A percentile compares a stretch with the other conserved stretches of the same genome.
phyloP scores from a whole-genome alignment of 2,329 filamentous ascomycete species.

The Aspergillus arachidicola region DNA sequence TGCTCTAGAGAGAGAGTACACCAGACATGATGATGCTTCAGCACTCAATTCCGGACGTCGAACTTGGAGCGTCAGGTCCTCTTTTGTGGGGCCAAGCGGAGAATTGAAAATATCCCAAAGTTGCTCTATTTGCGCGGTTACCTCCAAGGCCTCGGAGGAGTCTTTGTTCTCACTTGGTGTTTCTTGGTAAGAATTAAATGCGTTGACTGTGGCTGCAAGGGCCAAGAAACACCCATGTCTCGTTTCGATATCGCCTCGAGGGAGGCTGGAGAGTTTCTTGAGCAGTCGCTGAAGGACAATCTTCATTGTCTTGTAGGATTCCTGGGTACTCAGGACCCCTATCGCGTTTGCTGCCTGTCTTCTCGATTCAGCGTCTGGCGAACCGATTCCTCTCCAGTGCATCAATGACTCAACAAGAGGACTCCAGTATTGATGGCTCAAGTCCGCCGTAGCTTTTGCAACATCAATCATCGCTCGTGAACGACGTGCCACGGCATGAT shows the following conservation, averaged over 20 bases:
- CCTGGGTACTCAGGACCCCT: conserved; percentile 50
- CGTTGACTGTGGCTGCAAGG: conserved; percentile 41
- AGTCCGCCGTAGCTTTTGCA: conserved; percentile 65
- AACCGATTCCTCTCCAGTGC: conserved; percentile 85
- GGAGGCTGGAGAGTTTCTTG: conserved; percentile 39
- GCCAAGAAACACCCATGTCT: conserved; percentile 49
- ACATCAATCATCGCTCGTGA: conserved; percentile 80
- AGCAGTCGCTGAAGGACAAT: conserved; percentile 37
- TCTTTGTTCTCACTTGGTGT: conserved; percentile 20
- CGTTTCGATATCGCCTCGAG: conserved; percentile 44
- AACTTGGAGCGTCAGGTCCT: conserved; percentile 42
- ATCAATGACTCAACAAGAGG: conserved; percentile 72
- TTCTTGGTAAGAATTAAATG: conserved; percentile 28
- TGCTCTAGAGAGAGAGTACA: conserved; percentile 41
- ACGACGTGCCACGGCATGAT: conserved; percentile 87
- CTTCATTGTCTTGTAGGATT: conserved; percentile 32
- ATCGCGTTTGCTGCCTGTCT: conserved; percentile 71
- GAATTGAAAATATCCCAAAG: conserved; percentile 45
- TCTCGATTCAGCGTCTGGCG: conserved; percentile 73
- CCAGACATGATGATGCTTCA: conserved; percentile 43
- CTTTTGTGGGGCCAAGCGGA: conserved; percentile 34
- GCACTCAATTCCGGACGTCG: conserved; percentile 46
- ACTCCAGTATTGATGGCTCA: conserved; percentile 67
- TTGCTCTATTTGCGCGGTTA: conserved; percentile 31
- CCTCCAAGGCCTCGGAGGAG: conserved; percentile 25